Evolutionary conservation across 2,329 filamentous ascomycete genomes (phyloP), one percentile per base, ranked within the genome.

Genomic region (Tolypocladium guangdongense): DNA sequence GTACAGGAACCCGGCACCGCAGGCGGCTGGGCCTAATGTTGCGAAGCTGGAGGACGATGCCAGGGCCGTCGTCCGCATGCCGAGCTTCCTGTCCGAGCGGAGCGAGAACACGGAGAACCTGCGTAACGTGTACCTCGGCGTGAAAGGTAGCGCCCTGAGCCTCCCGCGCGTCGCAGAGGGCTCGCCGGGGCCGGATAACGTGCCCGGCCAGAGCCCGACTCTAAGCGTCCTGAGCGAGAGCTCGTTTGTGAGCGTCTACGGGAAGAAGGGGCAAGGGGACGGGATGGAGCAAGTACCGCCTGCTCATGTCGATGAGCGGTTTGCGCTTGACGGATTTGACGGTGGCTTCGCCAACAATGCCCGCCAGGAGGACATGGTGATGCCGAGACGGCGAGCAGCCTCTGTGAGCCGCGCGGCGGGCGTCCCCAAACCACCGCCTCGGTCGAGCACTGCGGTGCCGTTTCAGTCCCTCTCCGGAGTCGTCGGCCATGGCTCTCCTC

Each of bases 201-300:
- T 27, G 60, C 64, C 18, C 52, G 59, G 50, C 64, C 70, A 63
- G 32, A 87, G 82, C 58, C 83, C 83, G 4, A 78, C 76, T 36
- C 67, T 86, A 50, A 86, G 83, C 58, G 72, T 86, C 14, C 66
- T 87, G 56, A 86, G 83, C 58, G 82, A 86, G 64, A 86, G 82
- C 63, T 86, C 83, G 0, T 86, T 87, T 59, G 59, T 78, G 24
- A 86, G 83, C 59, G 71, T 87, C 0, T 87, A 87, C 53, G 83
- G 82, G 3, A 49, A 49, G 7, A 55, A 48, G 47, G 27, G 7
- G 3, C 5, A 36, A 3, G 66, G 72, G 27, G 75, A 74, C 56
- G 60, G 56, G 8, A 52, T 59, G 2, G 63, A 64, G 11, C 60
- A 59, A 32, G 59, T 59, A 12, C 59, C 60, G 4, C 55, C 62